phyloP scores from a whole-genome alignment of 805 yeast species.

The Candida peoriensis region DNA sequence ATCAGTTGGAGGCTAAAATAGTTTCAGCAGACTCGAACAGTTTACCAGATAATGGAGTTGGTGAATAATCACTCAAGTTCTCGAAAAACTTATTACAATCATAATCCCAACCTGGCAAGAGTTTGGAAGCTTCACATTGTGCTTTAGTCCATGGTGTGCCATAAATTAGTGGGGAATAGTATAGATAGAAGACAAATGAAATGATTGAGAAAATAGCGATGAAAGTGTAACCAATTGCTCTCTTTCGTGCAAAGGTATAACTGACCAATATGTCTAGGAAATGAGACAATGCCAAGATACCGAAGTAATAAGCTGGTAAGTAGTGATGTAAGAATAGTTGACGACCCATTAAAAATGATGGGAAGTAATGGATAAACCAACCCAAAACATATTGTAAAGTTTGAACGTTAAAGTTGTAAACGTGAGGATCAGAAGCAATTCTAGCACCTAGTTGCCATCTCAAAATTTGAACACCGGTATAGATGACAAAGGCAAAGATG shows the following conservation, averaged over 20 bases:
- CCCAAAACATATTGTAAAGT: conserved; percentile 60
- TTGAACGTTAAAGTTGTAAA: conserved; percentile 62
- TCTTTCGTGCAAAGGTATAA: conserved; percentile 38
- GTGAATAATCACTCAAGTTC: conserved; percentile 3
- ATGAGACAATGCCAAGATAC: conserved; percentile 71
- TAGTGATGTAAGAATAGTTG: conserved; percentile 93
- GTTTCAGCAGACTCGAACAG: conserved; percentile 4
- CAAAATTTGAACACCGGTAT: conserved; percentile 38
- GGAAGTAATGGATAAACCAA: conserved; percentile 66
- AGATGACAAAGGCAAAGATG: conserved; percentile 45
- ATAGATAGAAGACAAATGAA: conserved; percentile 49
- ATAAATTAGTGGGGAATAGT: conserved; percentile 69
- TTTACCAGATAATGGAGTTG: neutral
- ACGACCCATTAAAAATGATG: conserved; percentile 85
- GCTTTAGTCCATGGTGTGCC: conserved; percentile 75
- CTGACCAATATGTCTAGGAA: conserved; percentile 48
- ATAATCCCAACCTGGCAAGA: conserved; percentile 78
- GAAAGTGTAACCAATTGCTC: conserved; percentile 38
- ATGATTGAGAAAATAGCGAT: conserved; percentile 44
- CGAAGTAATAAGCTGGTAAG: conserved; percentile 88
- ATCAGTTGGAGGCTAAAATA: neutral
- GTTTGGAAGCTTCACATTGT: conserved; percentile 57
- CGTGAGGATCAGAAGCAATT: conserved; percentile 44
- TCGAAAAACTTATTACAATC: conserved; percentile 54
- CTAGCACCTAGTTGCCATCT: conserved; percentile 63